A percentile compares a stretch with the other conserved stretches of the same genome.
Evolutionary conservation across 768 basidiomycete species (phyloP).

Genomic region (Pilatotrama ljubarskyi): DNA sequence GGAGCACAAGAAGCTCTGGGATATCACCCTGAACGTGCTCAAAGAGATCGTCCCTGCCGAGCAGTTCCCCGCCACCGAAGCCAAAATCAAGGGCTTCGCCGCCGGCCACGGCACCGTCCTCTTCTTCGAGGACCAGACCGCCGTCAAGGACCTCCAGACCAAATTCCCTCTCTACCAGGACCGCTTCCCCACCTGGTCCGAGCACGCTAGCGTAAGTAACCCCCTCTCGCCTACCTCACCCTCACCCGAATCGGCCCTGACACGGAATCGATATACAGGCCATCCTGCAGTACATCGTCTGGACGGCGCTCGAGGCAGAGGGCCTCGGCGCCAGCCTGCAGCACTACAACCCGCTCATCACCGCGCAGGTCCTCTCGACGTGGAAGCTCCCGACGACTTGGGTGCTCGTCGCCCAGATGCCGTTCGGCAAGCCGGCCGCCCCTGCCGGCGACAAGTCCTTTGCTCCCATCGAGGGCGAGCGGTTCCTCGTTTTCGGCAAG

Average conservation of each 20-base stretch:
- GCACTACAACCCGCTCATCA: constrained; percentile 28
- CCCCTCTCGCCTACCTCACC: not conserved
- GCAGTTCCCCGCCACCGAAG: constrained; percentile 21
- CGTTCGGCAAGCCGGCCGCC: constrained; percentile 23
- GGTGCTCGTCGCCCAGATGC: constrained; percentile 23
- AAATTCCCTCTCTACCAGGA: constrained; percentile 24
- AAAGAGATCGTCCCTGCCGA: constrained; percentile 22
- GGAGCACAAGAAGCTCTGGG: constrained; percentile 28
- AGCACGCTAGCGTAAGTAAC: constrained; percentile 18
- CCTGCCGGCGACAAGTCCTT: constrained; percentile 21
- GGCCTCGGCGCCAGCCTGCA: constrained; percentile 25
- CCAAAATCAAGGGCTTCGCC: constrained; percentile 21
- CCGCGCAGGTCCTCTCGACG: constrained; percentile 20
- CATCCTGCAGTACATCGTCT: constrained; percentile 25
- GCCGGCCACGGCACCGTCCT: constrained; percentile 27
- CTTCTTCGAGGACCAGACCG: constrained; percentile 26
- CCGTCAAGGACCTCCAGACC: constrained; percentile 22
- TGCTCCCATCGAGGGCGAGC: constrained; percentile 24
- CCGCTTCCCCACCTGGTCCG: constrained; percentile 24
- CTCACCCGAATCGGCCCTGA: not conserved
- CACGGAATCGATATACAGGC: constrained; percentile 6
- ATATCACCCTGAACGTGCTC: constrained; percentile 21
- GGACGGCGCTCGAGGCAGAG: constrained; percentile 26
- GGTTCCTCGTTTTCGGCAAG: constrained; percentile 24
- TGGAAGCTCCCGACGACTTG: constrained; percentile 24